Percentiles rank a stretch among this genome's conserved stretches.
These are phyloP conservation scores for Carex arenaria DNA, from an alignment of 202 grass and related monocot genomes.

Conservation along the genomic window DNA sequence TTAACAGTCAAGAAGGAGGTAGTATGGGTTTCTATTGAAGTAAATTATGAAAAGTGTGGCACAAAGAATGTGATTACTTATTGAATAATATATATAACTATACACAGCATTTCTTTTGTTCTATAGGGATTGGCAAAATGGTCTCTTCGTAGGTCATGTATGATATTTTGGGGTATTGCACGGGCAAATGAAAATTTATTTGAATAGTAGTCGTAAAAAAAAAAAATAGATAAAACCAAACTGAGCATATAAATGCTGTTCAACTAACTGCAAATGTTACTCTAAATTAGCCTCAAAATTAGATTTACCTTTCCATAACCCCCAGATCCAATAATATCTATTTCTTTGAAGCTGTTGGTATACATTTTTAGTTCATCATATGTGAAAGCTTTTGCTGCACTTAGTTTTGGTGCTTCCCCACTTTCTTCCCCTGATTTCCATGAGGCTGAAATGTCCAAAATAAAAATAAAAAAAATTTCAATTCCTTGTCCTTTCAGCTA, in stretches of 20 bases:
- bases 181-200: not conserved
- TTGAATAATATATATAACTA: not conserved
- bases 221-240: not conserved
- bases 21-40: not conserved
- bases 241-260: not conserved
- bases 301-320: slow-evolving; percentile 65
- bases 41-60: not conserved
- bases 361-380: slow-evolving; percentile 65
- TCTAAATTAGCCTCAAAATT: not conserved
- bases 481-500: not conserved
- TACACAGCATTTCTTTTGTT: not conserved
- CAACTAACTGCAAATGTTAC: not conserved
- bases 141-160: not conserved
- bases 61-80: not conserved
- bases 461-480: not conserved
- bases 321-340: slow-evolving; percentile 68
- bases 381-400: slow-evolving; percentile 55
- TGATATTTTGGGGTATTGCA: not conserved
- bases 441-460: slow-evolving; percentile 49
- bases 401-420: slow-evolving; percentile 62
- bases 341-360: slow-evolving; percentile 62
- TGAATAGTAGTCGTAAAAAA: not conserved
- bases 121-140: not conserved
- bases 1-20: not conserved
- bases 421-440: slow-evolving; percentile 60